Percentiles rank a stretch among this genome's conserved stretches.
Evolutionary conservation across 2,329 filamentous ascomycete genomes (phyloP).

Genomic region (Fulvia fulva): DNA sequence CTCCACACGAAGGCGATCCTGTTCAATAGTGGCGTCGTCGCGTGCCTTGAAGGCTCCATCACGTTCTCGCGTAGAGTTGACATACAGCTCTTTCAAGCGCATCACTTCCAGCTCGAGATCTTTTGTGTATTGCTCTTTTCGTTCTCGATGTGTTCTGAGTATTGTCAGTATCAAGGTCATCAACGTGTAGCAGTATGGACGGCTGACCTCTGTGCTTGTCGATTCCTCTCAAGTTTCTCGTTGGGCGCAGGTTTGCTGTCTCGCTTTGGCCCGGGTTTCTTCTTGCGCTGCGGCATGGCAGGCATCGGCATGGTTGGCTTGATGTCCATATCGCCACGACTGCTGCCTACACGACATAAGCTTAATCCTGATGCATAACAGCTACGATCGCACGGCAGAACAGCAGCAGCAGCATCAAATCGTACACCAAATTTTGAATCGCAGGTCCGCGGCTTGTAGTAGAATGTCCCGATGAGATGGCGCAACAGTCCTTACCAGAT

Average conservation of each 20-base stretch:
- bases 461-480: not conserved
- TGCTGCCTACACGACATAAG: conserved; percentile 12
- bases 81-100: conserved; percentile 21
- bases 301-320: conserved; percentile 4
- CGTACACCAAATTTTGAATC: not conserved
- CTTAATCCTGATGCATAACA: not conserved
- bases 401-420: not conserved
- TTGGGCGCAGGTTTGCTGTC: conserved; percentile 22
- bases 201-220: conserved; percentile 23
- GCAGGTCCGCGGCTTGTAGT: not conserved
- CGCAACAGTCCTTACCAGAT: conserved; percentile 15
- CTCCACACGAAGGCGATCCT: conserved; percentile 10
- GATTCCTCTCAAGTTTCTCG: conserved; percentile 23
- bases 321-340: conserved; percentile 3
- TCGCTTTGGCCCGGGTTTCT: conserved; percentile 23
- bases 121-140: conserved; percentile 26
- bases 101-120: conserved; percentile 22
- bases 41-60: conserved; percentile 14
- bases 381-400: not conserved
- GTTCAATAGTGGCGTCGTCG: conserved; percentile 13
- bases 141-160: conserved; percentile 21
- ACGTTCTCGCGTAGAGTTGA: conserved; percentile 16
- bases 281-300: conserved; percentile 13
- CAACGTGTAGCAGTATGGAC: too few species aligned
- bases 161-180: not conserved